These are phyloP conservation scores for Teratosphaeriaceae sp. DNA, from an alignment of 2,329 filamentous ascomycete species.

Conservation along the genomic window DNA sequence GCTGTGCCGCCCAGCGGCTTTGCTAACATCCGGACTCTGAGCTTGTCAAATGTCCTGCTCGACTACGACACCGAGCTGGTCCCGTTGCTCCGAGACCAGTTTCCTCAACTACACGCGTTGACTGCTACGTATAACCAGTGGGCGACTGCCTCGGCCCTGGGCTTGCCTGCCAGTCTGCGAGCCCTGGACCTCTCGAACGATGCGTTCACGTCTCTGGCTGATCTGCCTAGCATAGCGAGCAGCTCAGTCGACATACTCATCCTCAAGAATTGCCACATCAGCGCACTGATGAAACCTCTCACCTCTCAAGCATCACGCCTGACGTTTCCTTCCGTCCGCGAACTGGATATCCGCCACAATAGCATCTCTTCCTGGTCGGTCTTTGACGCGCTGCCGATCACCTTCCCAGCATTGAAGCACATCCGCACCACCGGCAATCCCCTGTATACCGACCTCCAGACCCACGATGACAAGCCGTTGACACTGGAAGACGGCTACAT, in stretches of 20 bases:
- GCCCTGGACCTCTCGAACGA: slow-evolving; percentile 69
- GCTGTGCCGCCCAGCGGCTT: neutral
- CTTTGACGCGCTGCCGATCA: slow-evolving; percentile 58
- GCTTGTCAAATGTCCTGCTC: slow-evolving; percentile 43
- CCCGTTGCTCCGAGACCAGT: slow-evolving; percentile 34
- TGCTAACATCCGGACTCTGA: slow-evolving; percentile 26
- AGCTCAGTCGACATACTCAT: slow-evolving; percentile 41
- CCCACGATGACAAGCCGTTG: slow-evolving; percentile 32
- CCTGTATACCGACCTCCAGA: slow-evolving; percentile 56
- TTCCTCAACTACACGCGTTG: slow-evolving; percentile 53
- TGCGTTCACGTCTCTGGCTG: slow-evolving; percentile 59
- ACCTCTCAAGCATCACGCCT: neutral
- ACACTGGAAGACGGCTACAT: slow-evolving; percentile 78
- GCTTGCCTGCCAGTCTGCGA: slow-evolving; percentile 25
- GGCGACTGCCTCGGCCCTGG: neutral
- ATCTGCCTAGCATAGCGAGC: slow-evolving; percentile 14
- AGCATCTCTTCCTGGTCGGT: slow-evolving; percentile 58
- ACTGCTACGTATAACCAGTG: slow-evolving; percentile 23
- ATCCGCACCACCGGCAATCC: slow-evolving; percentile 84
- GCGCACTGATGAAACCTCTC: neutral
- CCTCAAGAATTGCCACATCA: slow-evolving; percentile 55
- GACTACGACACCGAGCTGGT: slow-evolving; percentile 30
- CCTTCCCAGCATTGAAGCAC: slow-evolving; percentile 66
- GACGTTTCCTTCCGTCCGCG: slow-evolving; percentile 20
- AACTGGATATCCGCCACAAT: slow-evolving; percentile 43